Base-by-base conservation (phyloP, 306 rosid species). In the Cicer bijugum region DNA sequence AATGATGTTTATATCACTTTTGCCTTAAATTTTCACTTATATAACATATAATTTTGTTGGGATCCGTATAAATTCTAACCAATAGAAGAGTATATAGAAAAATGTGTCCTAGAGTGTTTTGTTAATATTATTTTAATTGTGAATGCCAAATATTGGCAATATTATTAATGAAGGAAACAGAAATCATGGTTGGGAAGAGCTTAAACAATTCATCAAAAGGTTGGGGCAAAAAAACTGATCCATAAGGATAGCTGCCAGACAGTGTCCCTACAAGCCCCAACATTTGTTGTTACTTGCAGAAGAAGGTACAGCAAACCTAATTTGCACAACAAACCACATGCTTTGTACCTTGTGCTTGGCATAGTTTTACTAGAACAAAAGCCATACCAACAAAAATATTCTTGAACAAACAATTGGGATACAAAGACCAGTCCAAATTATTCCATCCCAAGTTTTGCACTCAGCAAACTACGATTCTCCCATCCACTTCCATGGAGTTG, bases 371-470 rank as follows among this genome's bases (percentile, higher is more conserved):
- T 23, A 23, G 33, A 23, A 10, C 15, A 12, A 46, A 17, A 51
- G 57, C 57, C 57, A 51, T 15, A 15, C 55, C 67, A 1, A 61
- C 4, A 61, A 61, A 37, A 37, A 2, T 59, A 37, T 12, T 35
- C 9, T 59, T 35, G 66, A 59, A 12, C 1, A 6, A 33, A 35
- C 45, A 37, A 7, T 6, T 63, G 15, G 28, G 33, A 42, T 6
- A 43, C 47, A 38, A 38, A 67, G n/a, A 75, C 16, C 33, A n/a
- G 45, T 14, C 4, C 46, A 44, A 12, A n/a, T 71, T 40, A 53
- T 68, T 77, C 62, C 46, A 76, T 76, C 50, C 12, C 28, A 76
- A 17, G 19, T 45, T 68, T 12, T 45, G 63, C 69, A 5, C 6
- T 57, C 53, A 68, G 52, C 8, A 76, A 76, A 56, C 48, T 64